These are phyloP conservation scores for Aspergillus panamensis DNA, from an alignment of 495 filamentous ascomycete genomes.

Conservation along the genomic window DNA sequence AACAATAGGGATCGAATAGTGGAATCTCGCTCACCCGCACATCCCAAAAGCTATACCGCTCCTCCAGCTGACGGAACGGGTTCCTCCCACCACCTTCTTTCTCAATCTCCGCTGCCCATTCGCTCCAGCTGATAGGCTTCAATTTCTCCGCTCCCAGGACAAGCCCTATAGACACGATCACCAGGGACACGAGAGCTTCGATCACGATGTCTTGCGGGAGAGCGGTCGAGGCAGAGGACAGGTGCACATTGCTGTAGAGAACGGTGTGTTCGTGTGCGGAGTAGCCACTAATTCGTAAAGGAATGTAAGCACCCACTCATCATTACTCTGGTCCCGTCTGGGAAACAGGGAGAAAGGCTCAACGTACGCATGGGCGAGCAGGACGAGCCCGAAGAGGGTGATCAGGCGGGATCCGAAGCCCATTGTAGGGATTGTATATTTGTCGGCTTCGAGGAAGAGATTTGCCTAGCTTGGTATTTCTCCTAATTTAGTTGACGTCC, in stretches of 20 bases:
- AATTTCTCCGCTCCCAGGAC: constrained; percentile 66
- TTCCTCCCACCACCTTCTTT: constrained; percentile 54
- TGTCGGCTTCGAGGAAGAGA: neutral
- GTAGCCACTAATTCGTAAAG: constrained; percentile 58
- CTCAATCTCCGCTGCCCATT: constrained; percentile 82
- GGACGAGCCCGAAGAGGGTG: constrained; percentile 60
- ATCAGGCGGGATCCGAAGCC: constrained; percentile 62
- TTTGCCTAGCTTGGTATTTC: neutral
- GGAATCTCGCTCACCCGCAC: constrained; percentile 52
- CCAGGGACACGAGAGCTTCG: constrained; percentile 59
- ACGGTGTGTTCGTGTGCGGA: constrained; percentile 81
- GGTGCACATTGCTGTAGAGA: constrained; percentile 55
- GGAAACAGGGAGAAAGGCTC: neutral
- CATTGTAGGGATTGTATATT: constrained; percentile 41
- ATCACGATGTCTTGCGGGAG: constrained; percentile 70
- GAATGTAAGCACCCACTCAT: constrained; percentile 3
- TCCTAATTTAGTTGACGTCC: neutral
- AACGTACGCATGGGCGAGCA: constrained; percentile 72
- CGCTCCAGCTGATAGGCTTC: constrained; percentile 74
- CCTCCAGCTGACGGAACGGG: constrained; percentile 53
- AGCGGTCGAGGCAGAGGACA: constrained; percentile 46
- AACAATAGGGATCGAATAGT: too few relatives aligned
- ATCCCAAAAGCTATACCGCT: constrained; percentile 64
- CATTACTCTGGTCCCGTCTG: neutral
- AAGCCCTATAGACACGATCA: constrained; percentile 65